These are phyloP conservation scores for Pichia manshurica DNA, from an alignment of 805 yeast species.

Conservation along the genomic window DNA sequence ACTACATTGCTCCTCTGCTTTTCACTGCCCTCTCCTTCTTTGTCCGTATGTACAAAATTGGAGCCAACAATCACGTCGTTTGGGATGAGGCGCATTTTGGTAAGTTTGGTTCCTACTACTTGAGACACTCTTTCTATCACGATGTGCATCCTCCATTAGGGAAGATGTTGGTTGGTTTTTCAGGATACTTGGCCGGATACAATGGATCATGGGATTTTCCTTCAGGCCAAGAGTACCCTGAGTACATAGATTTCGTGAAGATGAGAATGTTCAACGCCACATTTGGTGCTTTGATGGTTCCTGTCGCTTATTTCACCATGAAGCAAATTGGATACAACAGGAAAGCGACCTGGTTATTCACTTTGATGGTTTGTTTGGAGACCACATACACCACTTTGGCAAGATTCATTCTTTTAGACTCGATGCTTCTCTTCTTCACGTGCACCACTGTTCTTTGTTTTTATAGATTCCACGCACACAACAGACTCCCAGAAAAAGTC, in stretches of 20 bases:
- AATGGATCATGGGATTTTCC: conserved; percentile 87
- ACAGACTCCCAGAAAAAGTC: conserved; percentile 37
- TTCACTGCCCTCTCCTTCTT: conserved; percentile 67
- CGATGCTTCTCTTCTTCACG: conserved; percentile 85
- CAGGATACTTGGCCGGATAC: conserved; percentile 79
- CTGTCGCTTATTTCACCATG: conserved; percentile 79
- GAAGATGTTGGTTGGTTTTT: conserved; percentile 70
- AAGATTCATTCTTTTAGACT: conserved; percentile 84
- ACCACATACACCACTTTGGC: conserved; percentile 79
- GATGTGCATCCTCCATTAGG: conserved; percentile 90
- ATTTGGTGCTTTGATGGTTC: conserved; percentile 79
- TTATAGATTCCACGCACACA: conserved; percentile 62
- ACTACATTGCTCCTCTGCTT: conserved; percentile 46
- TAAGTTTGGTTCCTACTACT: conserved; percentile 74
- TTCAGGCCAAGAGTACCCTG: conserved; percentile 74
- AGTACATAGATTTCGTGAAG: conserved; percentile 65
- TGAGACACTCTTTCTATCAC: conserved; percentile 73
- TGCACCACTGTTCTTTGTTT: conserved; percentile 73
- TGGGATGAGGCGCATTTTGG: conserved; percentile 99
- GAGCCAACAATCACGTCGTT: conserved; percentile 68
- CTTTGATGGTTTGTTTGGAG: conserved; percentile 78
- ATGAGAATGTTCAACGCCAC: conserved; percentile 88
- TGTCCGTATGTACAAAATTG: conserved; percentile 71
- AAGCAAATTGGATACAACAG: conserved; percentile 67
- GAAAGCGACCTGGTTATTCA: conserved; percentile 69